Conservation (phyloP, 106 monocot species). For the Vanilla planifolia region DNA sequence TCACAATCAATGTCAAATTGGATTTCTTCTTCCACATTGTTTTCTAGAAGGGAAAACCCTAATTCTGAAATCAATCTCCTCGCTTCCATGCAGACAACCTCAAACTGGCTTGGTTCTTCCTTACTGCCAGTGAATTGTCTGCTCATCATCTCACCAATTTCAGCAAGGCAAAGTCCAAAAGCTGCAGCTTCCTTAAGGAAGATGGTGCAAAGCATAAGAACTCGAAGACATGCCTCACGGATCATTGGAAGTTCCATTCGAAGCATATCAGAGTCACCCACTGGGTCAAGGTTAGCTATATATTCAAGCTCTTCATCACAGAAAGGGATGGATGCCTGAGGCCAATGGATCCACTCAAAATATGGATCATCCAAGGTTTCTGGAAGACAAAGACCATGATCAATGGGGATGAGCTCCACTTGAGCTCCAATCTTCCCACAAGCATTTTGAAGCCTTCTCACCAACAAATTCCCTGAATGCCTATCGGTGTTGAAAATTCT, state of each 20-base stretch:
- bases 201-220: slow-evolving; percentile 65
- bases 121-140: slow-evolving; percentile 67
- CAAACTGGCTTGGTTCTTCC: slow-evolving; percentile 86
- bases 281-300: slow-evolving; percentile 67
- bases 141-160: slow-evolving; percentile 97
- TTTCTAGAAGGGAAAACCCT: slow-evolving; percentile 5
- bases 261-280: slow-evolving; percentile 49
- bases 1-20: slow-evolving; percentile 50
- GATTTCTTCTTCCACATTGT: slow-evolving; percentile 31
- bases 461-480: slow-evolving; percentile 72
- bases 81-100: slow-evolving; percentile 77
- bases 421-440: slow-evolving; percentile 30
- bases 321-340: slow-evolving; percentile 81
- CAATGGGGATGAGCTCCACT: slow-evolving; percentile 72
- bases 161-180: slow-evolving; percentile 77
- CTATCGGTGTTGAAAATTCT: slow-evolving; percentile 75
- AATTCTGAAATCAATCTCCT: slow-evolving; percentile 40
- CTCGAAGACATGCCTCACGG: slow-evolving; percentile 69
- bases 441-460: slow-evolving; percentile 28
- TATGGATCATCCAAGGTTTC: slow-evolving; percentile 86
- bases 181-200: slow-evolving; percentile 83
- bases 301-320: slow-evolving; percentile 78
- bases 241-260: slow-evolving; percentile 71
- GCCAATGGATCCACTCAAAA: slow-evolving; percentile 96
- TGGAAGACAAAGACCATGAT: slow-evolving; percentile 83